Evolutionary conservation across 306 rosid genomes (phyloP).

Genomic region (Senna siamea): DNA sequence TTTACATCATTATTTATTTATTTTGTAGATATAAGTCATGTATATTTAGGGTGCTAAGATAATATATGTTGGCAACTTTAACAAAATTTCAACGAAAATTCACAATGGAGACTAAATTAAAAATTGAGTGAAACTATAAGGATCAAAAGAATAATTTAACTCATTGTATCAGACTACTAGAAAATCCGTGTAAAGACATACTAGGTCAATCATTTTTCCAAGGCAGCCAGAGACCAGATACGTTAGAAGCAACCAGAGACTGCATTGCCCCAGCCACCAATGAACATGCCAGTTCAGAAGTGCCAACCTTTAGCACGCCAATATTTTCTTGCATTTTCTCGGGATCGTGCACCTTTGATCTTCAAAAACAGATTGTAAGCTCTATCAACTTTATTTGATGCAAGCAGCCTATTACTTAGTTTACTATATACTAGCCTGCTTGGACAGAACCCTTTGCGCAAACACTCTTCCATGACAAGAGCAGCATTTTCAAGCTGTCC

Average conservation of each 20-base stretch:
- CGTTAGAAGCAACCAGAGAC: conserved; percentile 24
- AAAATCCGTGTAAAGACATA: conserved; percentile 5
- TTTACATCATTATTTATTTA: too few relatives aligned
- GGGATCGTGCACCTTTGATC: conserved; percentile 68
- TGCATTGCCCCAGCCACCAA: neutral
- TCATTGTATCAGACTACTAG: too few relatives aligned
- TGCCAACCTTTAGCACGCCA: conserved; percentile 96
- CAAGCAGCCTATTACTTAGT: conserved; percentile 67
- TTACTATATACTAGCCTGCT: conserved; percentile 78
- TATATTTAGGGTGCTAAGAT: too few relatives aligned
- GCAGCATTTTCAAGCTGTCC: conserved; percentile 91
- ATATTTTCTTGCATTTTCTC: conserved; percentile 60
- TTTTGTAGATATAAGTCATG: too few relatives aligned
- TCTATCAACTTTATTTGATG: conserved; percentile 57
- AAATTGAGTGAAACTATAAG: too few relatives aligned
- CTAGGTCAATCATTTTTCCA: conserved; percentile 5
- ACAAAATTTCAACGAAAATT: too few relatives aligned
- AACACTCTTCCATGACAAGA: conserved; percentile 89
- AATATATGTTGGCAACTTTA: too few relatives aligned
- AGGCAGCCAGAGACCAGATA: conserved; percentile 19
- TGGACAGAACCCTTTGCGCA: conserved; percentile 75
- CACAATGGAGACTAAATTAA: too few relatives aligned
- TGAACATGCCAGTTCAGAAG: conserved; percentile 51
- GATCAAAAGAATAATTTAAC: too few relatives aligned
- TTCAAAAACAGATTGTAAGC: conserved; percentile 77